Evolutionary conservation across 495 filamentous ascomycete species (phyloP).

Genomic region (Margaritispora aquatica): DNA sequence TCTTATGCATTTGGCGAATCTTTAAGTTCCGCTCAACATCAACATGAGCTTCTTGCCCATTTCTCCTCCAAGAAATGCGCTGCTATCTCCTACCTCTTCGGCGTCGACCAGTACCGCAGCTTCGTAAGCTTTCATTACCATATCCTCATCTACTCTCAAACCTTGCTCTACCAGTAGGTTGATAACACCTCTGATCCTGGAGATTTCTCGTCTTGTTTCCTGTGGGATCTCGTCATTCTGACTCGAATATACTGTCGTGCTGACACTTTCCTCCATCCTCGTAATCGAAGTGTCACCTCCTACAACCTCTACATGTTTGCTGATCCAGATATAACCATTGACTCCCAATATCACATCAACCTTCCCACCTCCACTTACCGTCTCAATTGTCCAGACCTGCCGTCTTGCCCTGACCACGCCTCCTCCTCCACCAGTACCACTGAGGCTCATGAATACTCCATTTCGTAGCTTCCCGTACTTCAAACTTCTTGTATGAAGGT

Average conservation of each 20-base stretch:
- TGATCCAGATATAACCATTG: slow-evolving; percentile 94
- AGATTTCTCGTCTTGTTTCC: slow-evolving; percentile 81
- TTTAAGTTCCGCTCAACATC: slow-evolving; percentile 42
- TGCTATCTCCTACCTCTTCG: slow-evolving; percentile 38
- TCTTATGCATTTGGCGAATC: background rate
- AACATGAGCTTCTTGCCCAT: slow-evolving; percentile 60
- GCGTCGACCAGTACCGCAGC: slow-evolving; percentile 63
- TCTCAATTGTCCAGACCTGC: slow-evolving; percentile 79
- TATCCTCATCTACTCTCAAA: slow-evolving; percentile 84
- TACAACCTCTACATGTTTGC: slow-evolving; percentile 54
- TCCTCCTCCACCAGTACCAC: slow-evolving; percentile 70
- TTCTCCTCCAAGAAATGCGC: slow-evolving; percentile 67
- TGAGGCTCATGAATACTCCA: slow-evolving; percentile 77
- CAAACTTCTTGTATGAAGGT: slow-evolving; percentile 80
- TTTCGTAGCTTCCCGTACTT: slow-evolving; percentile 95
- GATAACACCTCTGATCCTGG: slow-evolving; percentile 71
- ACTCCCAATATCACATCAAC: slow-evolving; percentile 88
- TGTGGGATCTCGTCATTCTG: slow-evolving; percentile 78
- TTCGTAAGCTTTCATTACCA: slow-evolving; percentile 75
- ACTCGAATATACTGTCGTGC: slow-evolving; percentile 70
- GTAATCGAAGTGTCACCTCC: slow-evolving; percentile 53
- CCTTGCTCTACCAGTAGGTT: slow-evolving; percentile 74
- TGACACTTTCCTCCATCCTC: slow-evolving; percentile 73
- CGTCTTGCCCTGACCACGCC: slow-evolving; percentile 75
- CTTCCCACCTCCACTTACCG: slow-evolving; percentile 61